These are phyloP conservation scores for Echium plantagineum DNA, from an alignment of 257 asterid genomes.

Conservation along the genomic window DNA sequence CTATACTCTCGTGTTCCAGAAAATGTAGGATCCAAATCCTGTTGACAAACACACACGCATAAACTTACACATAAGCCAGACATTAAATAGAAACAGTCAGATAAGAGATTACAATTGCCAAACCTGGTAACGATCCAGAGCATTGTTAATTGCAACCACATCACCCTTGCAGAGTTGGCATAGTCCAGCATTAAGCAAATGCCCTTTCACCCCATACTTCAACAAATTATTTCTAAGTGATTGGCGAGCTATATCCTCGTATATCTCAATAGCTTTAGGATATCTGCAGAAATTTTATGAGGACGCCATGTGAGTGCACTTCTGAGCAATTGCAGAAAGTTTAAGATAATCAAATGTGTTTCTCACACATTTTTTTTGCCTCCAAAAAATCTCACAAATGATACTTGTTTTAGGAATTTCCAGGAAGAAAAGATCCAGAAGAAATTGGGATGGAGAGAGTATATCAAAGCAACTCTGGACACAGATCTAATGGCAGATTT, in stretches of 20 bases:
- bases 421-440: too few species aligned
- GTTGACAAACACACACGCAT: slow-evolving; percentile 11
- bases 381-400: too few species aligned
- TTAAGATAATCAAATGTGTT: too few species aligned
- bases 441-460: too few species aligned
- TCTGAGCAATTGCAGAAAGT: too few species aligned
- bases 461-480: too few species aligned
- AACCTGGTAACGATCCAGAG: slow-evolving; percentile 88
- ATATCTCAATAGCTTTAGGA: slow-evolving; percentile 75
- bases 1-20: slow-evolving; percentile 86
- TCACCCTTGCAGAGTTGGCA: slow-evolving; percentile 95
- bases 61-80: background rate
- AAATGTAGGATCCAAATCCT: slow-evolving; percentile 97
- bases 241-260: slow-evolving; percentile 82
- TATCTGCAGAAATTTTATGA: slow-evolving; percentile 38
- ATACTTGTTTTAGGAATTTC: too few species aligned
- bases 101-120: background rate
- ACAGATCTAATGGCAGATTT: too few species aligned
- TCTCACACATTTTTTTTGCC: too few species aligned
- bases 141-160: slow-evolving; percentile 81
- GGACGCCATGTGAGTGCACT: background rate
- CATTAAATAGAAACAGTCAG: background rate
- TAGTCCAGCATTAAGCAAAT: slow-evolving; percentile 96
- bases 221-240: slow-evolving; percentile 77
- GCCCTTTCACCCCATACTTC: slow-evolving; percentile 97